Percentiles rank a stretch among this genome's conserved stretches.
These are phyloP conservation scores for Carex scoparia DNA, from an alignment of 176 grass and related monocot species.

Conservation along the genomic window DNA sequence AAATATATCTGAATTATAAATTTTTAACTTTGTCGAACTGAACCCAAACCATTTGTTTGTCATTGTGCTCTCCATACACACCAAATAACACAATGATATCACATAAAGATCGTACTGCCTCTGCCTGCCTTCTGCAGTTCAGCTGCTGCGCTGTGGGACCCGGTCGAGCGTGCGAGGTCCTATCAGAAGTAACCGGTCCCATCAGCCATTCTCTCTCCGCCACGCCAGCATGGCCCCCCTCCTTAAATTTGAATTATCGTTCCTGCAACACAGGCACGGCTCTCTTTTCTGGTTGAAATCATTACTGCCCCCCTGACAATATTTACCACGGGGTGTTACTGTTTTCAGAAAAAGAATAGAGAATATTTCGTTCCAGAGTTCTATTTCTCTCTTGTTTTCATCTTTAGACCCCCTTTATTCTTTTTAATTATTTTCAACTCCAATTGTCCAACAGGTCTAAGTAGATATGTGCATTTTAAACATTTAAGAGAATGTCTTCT, in stretches of 20 bases:
- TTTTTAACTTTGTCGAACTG: too few relatives aligned
- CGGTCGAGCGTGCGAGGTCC: neutral
- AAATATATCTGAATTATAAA: too few relatives aligned
- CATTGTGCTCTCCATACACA: too few relatives aligned
- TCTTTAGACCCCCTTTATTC: neutral
- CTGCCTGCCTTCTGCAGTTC: neutral
- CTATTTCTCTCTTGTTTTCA: neutral
- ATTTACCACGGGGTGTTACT: neutral
- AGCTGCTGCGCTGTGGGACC: neutral
- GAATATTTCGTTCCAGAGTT: neutral
- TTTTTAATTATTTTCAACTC: neutral
- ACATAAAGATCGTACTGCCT: too few relatives aligned
- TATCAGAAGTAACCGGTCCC: neutral
- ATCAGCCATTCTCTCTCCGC: neutral
- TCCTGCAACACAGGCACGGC: neutral
- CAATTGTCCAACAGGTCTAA: neutral
- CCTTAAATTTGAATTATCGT: neutral
- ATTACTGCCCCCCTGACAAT: conserved; percentile 8
- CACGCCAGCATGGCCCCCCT: neutral
- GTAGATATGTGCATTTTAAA: neutral
- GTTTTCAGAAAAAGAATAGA: neutral
- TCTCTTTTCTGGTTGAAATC: neutral
- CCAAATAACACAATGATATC: too few relatives aligned
- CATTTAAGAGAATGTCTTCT: too few relatives aligned
- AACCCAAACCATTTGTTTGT: too few relatives aligned